Evolutionary conservation across 2,329 filamentous ascomycete species (phyloP), one percentile per base, ranked within the genome.

Genomic region (Clarireedia hainanense): DNA sequence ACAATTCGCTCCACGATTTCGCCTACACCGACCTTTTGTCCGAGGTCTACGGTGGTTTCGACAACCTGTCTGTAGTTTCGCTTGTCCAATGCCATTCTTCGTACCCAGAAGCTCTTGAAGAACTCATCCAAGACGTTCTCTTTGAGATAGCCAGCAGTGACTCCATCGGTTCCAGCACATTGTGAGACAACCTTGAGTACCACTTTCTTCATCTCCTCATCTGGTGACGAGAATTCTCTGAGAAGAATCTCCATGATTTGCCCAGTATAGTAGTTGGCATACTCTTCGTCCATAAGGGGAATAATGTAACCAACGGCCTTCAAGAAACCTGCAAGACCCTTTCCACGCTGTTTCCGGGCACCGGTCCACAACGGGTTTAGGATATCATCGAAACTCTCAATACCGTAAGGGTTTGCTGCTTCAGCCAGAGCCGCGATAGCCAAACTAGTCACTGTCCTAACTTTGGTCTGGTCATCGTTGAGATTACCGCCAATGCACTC

Each of bases 201-300:
- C 1, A 99, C 94, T 76, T 99, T 99, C 75, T 97, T 99, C 94
- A 99, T 99, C 73, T 99, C 94, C 72, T 99, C 94, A 63, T 99
- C 94, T 0, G 94, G 94, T 0, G 92, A 96, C 6, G 91, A 88
- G 68, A 99, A 99, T 69, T 99, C 94, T 66, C 94, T 85, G 30
- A 97, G 82, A 14, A 99, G 76, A 66, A 97, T 97, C 72, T 97
- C 94, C 92, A 99, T 97, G 67, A 99, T 96, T 72, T 99, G 91
- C 63, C 85, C 89, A 7, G 94, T 97, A 69, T 99, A 99, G 75
- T 99, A 99, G 70, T 96, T 97, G 73, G 94, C 92, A 71, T 96
- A 97, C 69, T 99, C 94, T 73, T 99, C 94, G 74, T 99, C 94
- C 94, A 99, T 99, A 52, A 99, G 81, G 4, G 94, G 94, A 60